These are phyloP conservation scores for Secale cereale DNA, from an alignment of 176 grass and related monocot genomes.

Conservation along the genomic window DNA sequence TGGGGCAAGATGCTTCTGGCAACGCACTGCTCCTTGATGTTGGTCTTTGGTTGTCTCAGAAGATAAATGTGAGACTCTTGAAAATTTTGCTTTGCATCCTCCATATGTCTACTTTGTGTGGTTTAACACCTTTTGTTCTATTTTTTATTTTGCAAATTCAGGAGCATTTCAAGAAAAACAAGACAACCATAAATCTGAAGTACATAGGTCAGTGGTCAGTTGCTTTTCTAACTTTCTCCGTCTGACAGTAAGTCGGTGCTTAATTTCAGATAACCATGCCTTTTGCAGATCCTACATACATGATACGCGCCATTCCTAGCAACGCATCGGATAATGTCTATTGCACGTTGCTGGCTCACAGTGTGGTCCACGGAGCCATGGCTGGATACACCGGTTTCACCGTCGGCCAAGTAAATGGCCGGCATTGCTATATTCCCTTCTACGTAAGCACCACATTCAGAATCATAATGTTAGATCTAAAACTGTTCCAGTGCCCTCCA, in stretches of 20 bases:
- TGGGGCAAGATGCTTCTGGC: conserved; percentile 80
- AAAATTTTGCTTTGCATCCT: background rate
- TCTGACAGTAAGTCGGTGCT: background rate
- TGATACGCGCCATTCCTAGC: conserved; percentile 97
- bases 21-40: conserved; percentile 85
- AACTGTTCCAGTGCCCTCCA: background rate
- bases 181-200: conserved; percentile 85
- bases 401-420: conserved; percentile 76
- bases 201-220: conserved; percentile 65
- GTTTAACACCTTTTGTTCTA: background rate
- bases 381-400: conserved; percentile 97
- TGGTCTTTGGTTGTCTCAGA: conserved; percentile 95
- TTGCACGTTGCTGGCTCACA: conserved; percentile 85
- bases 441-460: conserved; percentile 45
- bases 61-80: conserved; percentile 69
- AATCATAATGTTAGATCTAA: background rate
- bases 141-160: conserved; percentile 21
- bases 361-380: conserved; percentile 90
- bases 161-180: conserved; percentile 80
- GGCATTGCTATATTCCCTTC: conserved; percentile 92
- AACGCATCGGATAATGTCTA: conserved; percentile 97
- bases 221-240: background rate
- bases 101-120: background rate
- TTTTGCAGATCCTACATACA: conserved; percentile 97
- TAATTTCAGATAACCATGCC: conserved; percentile 4